phyloP scores from a whole-genome alignment of 305 asterid genomes.

The Fraxinus velutina region DNA sequence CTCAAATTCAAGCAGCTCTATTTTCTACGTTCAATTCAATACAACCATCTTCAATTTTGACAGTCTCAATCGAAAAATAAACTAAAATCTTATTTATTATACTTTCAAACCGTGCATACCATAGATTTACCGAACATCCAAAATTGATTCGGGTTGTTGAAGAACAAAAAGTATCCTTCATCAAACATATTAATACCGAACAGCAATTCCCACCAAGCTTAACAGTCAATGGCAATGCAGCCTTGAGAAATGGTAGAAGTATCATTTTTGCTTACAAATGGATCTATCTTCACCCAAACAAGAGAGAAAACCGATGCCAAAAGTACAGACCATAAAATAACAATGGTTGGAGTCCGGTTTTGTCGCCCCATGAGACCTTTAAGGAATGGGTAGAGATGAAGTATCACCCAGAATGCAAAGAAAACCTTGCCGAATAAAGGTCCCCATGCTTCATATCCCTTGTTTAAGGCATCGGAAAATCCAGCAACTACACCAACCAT shows the following conservation, averaged over 20 bases:
- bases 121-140: background rate
- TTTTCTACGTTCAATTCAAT: background rate
- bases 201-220: conserved; percentile 17
- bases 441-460: conserved; percentile 91
- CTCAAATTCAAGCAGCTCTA: background rate
- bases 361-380: conserved; percentile 96
- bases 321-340: conserved; percentile 83
- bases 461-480: conserved; percentile 84
- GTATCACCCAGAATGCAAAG: conserved; percentile 90
- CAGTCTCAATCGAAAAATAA: background rate
- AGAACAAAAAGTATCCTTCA: background rate
- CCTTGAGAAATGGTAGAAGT: conserved; percentile 48
- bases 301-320: conserved; percentile 93
- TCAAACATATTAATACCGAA: background rate
- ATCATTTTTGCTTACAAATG: conserved; percentile 57
- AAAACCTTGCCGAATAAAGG: conserved; percentile 87
- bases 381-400: conserved; percentile 85
- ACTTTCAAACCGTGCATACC: background rate
- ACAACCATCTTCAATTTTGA: background rate
- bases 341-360: conserved; percentile 88
- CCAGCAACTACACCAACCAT: conserved; percentile 93
- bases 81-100: background rate
- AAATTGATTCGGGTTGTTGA: background rate
- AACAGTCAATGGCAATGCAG: conserved; percentile 87
- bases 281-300: conserved; percentile 90